Percentiles rank a stretch among this genome's conserved stretches.
Evolutionary conservation across 768 basidiomycete genomes (phyloP).

Genomic region (Chalciporus pseudorubinellus): DNA sequence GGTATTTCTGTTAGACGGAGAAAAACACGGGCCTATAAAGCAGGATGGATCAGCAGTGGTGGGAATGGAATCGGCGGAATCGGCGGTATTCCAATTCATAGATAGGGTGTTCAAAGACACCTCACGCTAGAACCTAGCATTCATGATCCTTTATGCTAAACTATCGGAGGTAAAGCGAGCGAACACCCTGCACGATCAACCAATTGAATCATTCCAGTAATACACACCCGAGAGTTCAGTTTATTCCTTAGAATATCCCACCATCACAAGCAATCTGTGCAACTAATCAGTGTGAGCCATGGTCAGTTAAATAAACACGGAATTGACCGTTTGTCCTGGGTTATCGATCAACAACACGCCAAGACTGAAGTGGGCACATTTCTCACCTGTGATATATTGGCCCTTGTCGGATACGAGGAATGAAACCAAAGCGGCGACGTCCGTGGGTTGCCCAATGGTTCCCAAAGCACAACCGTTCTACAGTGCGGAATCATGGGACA

Average conservation of each 20-base stretch:
- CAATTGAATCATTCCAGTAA: too few species aligned
- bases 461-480: slow-evolving; percentile 1
- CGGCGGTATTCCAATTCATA: background rate
- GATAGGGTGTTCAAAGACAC: background rate
- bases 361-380: background rate
- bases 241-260: background rate
- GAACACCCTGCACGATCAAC: too few species aligned
- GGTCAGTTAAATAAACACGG: background rate
- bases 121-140: background rate
- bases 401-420: slow-evolving; percentile 1
- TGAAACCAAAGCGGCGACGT: background rate
- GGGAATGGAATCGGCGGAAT: background rate
- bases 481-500: background rate
- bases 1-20: background rate
- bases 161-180: background rate
- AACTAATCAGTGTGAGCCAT: background rate
- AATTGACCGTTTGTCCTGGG: slow-evolving; percentile 1
- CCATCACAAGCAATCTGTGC: slow-evolving; percentile 1
- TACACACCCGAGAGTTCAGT: background rate
- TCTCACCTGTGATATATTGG: background rate
- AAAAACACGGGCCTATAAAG: background rate
- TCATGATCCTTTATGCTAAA: background rate
- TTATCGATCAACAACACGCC: background rate
- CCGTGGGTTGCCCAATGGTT: slow-evolving; percentile 3
- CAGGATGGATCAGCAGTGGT: background rate